A percentile compares a stretch with the other conserved stretches of the same genome.
These are phyloP conservation scores for Pueraria montana DNA, from an alignment of 306 rosid genomes.

Conservation along the genomic window DNA sequence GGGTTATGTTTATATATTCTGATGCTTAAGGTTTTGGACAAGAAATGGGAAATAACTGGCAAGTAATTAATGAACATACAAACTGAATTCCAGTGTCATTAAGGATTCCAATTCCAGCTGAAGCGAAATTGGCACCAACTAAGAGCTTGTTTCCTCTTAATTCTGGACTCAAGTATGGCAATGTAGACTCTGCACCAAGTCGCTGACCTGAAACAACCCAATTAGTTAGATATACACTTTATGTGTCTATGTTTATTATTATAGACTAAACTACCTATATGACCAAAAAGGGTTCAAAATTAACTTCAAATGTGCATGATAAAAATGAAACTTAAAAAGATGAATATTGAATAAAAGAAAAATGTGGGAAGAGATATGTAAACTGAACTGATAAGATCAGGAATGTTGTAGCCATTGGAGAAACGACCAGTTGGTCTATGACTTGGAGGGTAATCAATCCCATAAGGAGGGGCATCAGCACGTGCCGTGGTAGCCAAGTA, in stretches of 20 bases:
- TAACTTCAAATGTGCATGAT: not conserved
- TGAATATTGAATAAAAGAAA: not conserved
- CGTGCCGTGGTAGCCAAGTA: slow-evolving; percentile 82
- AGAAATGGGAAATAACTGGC: not conserved
- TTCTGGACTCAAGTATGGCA: slow-evolving; percentile 77
- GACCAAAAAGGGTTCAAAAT: not conserved
- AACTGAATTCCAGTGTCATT: slow-evolving; percentile 90
- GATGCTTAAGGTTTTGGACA: no score
- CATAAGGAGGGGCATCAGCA: slow-evolving; percentile 78
- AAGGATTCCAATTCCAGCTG: slow-evolving; percentile 90
- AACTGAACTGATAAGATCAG: slow-evolving; percentile 74
- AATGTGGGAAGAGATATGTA: not conserved
- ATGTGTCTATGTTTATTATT: not conserved
- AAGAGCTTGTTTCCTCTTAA: slow-evolving; percentile 62
- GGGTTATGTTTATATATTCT: no score
- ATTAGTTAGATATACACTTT: not conserved
- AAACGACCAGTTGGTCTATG: slow-evolving; percentile 79
- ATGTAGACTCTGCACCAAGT: slow-evolving; percentile 69
- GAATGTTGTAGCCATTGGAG: slow-evolving; percentile 80
- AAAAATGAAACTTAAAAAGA: not conserved
- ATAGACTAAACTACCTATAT: not conserved
- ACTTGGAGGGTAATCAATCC: slow-evolving; percentile 72
- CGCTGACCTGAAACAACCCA: slow-evolving; percentile 55
- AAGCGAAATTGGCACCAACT: slow-evolving; percentile 88
- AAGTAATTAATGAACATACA: slow-evolving; percentile 45